Evolutionary conservation across 2,329 filamentous ascomycete species (phyloP).

Genomic region (Cladophialophora yegresii): DNA sequence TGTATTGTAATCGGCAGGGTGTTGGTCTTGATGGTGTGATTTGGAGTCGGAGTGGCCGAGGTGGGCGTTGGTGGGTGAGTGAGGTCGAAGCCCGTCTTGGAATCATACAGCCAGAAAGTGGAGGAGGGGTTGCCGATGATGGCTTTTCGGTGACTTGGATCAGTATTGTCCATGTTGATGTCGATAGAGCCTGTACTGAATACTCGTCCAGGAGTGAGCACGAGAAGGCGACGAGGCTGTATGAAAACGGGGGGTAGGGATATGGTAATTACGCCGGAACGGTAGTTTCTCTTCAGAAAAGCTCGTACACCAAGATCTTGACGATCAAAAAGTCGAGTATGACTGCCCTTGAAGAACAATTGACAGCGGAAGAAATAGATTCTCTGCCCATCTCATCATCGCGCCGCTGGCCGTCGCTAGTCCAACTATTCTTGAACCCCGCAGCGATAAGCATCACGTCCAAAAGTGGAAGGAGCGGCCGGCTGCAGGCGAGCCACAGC

Average conservation of each 20-base stretch:
- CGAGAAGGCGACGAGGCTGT: background rate
- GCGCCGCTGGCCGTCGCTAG: background rate
- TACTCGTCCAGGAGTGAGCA: background rate
- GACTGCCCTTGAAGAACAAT: background rate
- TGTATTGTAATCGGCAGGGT: slow-evolving; percentile 44
- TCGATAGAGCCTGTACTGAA: background rate
- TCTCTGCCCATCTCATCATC: background rate
- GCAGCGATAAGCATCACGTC: slow-evolving; percentile 14
- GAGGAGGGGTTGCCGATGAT: slow-evolving; percentile 47
- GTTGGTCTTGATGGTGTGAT: slow-evolving; percentile 36
- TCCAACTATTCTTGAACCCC: slow-evolving; percentile 8
- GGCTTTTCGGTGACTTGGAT: slow-evolving; percentile 39
- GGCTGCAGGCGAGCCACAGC: background rate
- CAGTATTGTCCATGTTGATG: slow-evolving; percentile 26
- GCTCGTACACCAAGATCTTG: no score
- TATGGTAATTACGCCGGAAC: no score
- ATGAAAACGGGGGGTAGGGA: no score
- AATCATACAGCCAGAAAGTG: slow-evolving; percentile 50
- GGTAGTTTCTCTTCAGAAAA: no score
- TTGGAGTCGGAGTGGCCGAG: slow-evolving; percentile 28
- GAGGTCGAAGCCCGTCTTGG: slow-evolving; percentile 50
- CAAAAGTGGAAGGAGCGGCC: slow-evolving; percentile 21
- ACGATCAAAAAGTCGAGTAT: background rate
- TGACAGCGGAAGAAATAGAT: background rate
- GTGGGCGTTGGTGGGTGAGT: slow-evolving; percentile 45